phyloP scores from a whole-genome alignment of 192 early-diverging fungal genomes.

The Linnemannia elongata region DNA sequence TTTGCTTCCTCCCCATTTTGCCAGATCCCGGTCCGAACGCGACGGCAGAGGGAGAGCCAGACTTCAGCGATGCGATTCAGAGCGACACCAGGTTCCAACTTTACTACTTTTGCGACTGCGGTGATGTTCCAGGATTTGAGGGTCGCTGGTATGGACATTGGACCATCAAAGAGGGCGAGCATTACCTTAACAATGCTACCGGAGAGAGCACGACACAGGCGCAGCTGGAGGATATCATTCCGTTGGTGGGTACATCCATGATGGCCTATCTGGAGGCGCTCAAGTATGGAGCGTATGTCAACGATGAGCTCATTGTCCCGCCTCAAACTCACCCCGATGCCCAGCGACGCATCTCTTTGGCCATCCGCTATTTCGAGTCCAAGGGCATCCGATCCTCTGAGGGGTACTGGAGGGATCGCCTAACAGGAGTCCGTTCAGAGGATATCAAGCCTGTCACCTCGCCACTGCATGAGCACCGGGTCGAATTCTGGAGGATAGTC shows the following conservation, averaged over 20 bases:
- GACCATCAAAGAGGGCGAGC: not conserved
- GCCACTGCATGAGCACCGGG: not conserved
- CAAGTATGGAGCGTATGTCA: conserved; percentile 28
- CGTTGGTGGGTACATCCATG: conserved; percentile 17
- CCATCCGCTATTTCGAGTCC: conserved; percentile 17
- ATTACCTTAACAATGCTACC: not conserved
- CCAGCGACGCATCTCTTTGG: conserved; percentile 6
- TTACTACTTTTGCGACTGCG: conserved; percentile 42
- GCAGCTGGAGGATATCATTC: not conserved
- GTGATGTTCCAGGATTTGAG: conserved; percentile 17
- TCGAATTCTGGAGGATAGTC: not conserved
- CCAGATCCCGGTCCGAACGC: not conserved
- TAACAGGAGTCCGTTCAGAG: not conserved
- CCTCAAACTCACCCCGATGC: conserved; percentile 13
- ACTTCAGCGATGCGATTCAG: not conserved
- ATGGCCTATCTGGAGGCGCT: conserved; percentile 34
- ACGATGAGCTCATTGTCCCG: conserved; percentile 1
- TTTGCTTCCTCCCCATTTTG: not conserved
- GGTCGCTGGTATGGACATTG: not conserved
- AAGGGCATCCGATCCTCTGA: not conserved
- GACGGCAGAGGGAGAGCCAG: not conserved
- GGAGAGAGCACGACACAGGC: not conserved
- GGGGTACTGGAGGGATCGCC: not conserved
- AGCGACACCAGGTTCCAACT: not conserved
- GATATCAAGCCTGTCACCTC: not conserved